A percentile compares a stretch with the other conserved stretches of the same genome.
Conservation (phyloP, 2,329 filamentous ascomycete genomes). For the Alternaria sp. region DNA sequence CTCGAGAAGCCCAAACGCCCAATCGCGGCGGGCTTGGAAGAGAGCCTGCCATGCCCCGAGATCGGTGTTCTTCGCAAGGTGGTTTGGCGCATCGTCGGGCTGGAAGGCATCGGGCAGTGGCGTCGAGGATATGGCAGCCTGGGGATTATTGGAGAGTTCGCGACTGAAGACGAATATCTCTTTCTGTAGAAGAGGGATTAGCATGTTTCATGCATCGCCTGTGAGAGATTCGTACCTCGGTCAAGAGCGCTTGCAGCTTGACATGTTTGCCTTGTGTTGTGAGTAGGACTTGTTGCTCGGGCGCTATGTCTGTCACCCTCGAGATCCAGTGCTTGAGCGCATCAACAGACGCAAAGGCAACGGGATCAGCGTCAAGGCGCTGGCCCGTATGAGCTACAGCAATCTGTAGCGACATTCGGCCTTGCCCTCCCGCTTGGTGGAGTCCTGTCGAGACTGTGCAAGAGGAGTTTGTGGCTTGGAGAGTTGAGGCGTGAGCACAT, state of each 20-base stretch:
- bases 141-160: conserved; percentile 57
- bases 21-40: conserved; percentile 80
- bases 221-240: conserved; percentile 68
- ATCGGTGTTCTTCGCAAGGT: conserved; percentile 79
- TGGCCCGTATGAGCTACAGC: conserved; percentile 93
- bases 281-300: conserved; percentile 84
- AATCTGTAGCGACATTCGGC: conserved; percentile 84
- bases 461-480: conserved; percentile 16
- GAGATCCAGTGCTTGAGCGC: conserved; percentile 84
- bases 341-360: conserved; percentile 80
- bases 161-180: conserved; percentile 95
- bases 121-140: conserved; percentile 60
- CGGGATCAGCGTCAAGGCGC: conserved; percentile 79
- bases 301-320: conserved; percentile 74
- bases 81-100: conserved; percentile 75
- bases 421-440: conserved; percentile 32
- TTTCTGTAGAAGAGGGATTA: conserved; percentile 61
- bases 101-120: conserved; percentile 66
- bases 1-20: conserved; percentile 76
- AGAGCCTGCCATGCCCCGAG: conserved; percentile 88
- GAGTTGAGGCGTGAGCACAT: conserved; percentile 29
- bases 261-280: conserved; percentile 85
- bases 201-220: background rate
- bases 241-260: conserved; percentile 79
- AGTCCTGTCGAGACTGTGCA: conserved; percentile 29